phyloP scores from a whole-genome alignment of 257 asterid species.

The Linaria vulgaris region DNA sequence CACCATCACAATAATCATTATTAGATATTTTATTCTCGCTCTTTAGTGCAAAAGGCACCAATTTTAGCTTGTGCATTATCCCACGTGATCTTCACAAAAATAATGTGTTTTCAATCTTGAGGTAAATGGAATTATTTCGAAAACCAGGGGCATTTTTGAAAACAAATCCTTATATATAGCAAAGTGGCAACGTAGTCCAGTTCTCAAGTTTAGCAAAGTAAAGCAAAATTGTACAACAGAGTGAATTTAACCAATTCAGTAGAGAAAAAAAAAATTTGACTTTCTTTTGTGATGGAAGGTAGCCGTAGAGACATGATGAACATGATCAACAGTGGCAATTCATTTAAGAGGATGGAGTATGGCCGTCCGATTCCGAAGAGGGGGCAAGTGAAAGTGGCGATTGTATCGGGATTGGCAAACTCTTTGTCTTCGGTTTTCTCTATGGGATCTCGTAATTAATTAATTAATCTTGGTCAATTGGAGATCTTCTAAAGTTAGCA shows the following conservation, averaged over 20 bases:
- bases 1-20: too few relatives aligned
- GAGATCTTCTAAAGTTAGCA: too few relatives aligned
- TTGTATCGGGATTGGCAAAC: slow-evolving; percentile 51
- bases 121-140: background rate
- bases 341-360: slow-evolving; percentile 35
- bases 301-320: slow-evolving; percentile 36
- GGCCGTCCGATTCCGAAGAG: slow-evolving; percentile 62
- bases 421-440: slow-evolving; percentile 47
- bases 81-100: background rate
- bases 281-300: slow-evolving; percentile 44
- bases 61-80: too few relatives aligned
- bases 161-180: background rate
- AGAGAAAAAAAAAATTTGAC: too few relatives aligned
- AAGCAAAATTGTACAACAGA: too few relatives aligned
- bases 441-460: slow-evolving; percentile 33
- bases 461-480: too few relatives aligned
- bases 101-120: too few relatives aligned
- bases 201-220: too few relatives aligned
- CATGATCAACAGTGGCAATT: slow-evolving; percentile 32
- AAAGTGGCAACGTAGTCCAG: too few relatives aligned
- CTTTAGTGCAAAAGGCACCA: too few relatives aligned
- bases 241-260: too few relatives aligned
- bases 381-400: slow-evolving; percentile 64
- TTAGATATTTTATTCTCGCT: too few relatives aligned
- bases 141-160: slow-evolving; percentile 14